A percentile compares a stretch with the other conserved stretches of the same genome.
These are phyloP conservation scores for Polysphondylium violaceum DNA, from an alignment of 78 protist species.

Conservation along the genomic window DNA sequence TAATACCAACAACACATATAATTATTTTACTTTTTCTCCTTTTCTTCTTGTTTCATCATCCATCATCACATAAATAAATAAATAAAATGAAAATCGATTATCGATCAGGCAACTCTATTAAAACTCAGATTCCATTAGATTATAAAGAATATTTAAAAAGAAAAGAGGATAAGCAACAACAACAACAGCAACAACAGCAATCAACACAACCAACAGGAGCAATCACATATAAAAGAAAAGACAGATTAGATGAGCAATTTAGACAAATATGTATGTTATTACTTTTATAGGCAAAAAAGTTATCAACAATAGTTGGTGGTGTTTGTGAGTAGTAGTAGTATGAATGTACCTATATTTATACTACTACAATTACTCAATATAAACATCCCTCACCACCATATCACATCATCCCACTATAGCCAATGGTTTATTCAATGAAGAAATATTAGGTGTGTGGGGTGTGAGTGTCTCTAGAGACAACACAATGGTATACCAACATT, in stretches of 20 bases:
- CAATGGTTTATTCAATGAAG: not conserved
- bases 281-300: too few relatives aligned
- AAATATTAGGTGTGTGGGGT: too few relatives aligned
- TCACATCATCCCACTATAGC: not conserved
- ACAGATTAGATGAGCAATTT: conserved; percentile 74
- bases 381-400: too few relatives aligned
- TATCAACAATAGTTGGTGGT: too few relatives aligned
- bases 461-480: too few relatives aligned
- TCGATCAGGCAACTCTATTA: conserved; percentile 34
- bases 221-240: conserved; percentile 16
- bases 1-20: not conserved
- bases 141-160: conserved; percentile 12
- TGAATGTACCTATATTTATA: too few relatives aligned
- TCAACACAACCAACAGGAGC: not conserved
- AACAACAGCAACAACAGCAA: not conserved
- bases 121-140: conserved; percentile 28
- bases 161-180: not conserved
- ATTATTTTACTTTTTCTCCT: not conserved
- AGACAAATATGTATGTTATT: conserved; percentile 72
- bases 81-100: conserved; percentile 66
- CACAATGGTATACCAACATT: too few relatives aligned
- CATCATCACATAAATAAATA: not conserved
- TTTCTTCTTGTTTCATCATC: not conserved
- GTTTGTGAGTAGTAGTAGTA: too few relatives aligned
- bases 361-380: too few relatives aligned